Evolutionary conservation across 2,329 filamentous ascomycete genomes (phyloP), one percentile per base, ranked within the genome.

Genomic region (Fusarium tupiense): DNA sequence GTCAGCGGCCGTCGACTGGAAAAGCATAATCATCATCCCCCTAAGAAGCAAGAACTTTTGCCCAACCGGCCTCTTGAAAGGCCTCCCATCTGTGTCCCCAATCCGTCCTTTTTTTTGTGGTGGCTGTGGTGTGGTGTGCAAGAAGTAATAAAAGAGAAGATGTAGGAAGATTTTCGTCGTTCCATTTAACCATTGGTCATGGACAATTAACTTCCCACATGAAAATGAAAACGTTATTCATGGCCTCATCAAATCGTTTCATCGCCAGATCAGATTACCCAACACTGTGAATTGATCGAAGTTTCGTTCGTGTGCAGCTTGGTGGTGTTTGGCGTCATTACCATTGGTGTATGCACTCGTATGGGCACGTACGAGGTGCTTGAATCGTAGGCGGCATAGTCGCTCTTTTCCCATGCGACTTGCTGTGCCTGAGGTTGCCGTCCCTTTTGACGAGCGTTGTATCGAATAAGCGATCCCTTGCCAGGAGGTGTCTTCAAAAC

Each of bases 401-500:
- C 80, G 59, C 71, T 72, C 72, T 83, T 83, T 72, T 82, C 80
- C 78, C 80, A 79, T 29, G 75, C 70, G 50, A 65, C 74, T 20
- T 75, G 63, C 57, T 76, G 73, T 66, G 62, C 67, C 64, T 76
- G 76, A 65, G 77, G 71, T 74, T 76, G 79, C 72, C 82, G 80
- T 79, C 76, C 82, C 78, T 84, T 83, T 73, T 83, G 83, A 72
- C 83, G 83, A 72, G 84, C 82, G 73, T 86, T 85, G 78, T 85
- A 88, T 63, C 84, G 84, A 65, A 87, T 81, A 38, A 88, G 83
- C 59, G 83, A 84, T 40, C 80, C 81, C 60, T 82, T 82, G 53
- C 83, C 84, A 10, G 82, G 82, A 47, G 87, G 87, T 22, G 84
- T 83, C 46, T 84, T 85, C 75, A 88, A 80, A 57, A 83, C 82